These are phyloP conservation scores for Talaromyces borbonicus DNA, from an alignment of 495 filamentous ascomycete species.

Conservation along the genomic window DNA sequence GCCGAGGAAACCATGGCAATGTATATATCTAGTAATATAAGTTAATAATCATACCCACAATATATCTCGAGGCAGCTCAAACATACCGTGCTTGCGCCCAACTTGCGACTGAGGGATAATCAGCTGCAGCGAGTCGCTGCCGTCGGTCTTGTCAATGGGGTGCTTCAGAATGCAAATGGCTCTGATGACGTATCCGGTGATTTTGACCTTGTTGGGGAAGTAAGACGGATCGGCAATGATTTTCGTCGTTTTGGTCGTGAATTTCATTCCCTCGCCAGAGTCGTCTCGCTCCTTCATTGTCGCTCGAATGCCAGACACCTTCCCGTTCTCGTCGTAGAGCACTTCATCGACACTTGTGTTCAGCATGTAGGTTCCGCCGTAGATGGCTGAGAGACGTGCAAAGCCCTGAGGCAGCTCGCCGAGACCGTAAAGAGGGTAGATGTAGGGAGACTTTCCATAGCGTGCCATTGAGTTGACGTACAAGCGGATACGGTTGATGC, in stretches of 20 bases:
- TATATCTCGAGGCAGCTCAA: background rate
- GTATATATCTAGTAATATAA: constrained; percentile 71
- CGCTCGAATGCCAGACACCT: constrained; percentile 88
- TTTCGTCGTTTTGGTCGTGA: constrained; percentile 90
- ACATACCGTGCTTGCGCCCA: constrained; percentile 81
- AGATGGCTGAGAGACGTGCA: constrained; percentile 92
- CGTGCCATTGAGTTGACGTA: constrained; percentile 98
- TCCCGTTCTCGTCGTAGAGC: constrained; percentile 62
- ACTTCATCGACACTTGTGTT: constrained; percentile 91
- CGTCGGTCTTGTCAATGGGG: constrained; percentile 78
- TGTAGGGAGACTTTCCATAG: constrained; percentile 98
- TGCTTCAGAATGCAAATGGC: constrained; percentile 97
- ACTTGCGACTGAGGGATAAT: constrained; percentile 98
- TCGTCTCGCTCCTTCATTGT: constrained; percentile 82
- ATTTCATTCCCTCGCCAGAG: constrained; percentile 76
- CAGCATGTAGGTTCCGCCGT: constrained; percentile 98
- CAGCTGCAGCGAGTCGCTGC: constrained; percentile 84
- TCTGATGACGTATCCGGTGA: constrained; percentile 81
- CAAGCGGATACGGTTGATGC: constrained; percentile 83
- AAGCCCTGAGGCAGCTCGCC: constrained; percentile 98
- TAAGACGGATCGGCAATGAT: constrained; percentile 95
- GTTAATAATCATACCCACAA: constrained; percentile 4
- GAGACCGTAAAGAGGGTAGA: constrained; percentile 96
- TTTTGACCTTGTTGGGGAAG: constrained; percentile 80
- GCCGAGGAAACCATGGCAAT: constrained; percentile 91